Base-by-base conservation (phyloP, 352 stramenopile genomes). In the Globisporangium echinulatum region DNA sequence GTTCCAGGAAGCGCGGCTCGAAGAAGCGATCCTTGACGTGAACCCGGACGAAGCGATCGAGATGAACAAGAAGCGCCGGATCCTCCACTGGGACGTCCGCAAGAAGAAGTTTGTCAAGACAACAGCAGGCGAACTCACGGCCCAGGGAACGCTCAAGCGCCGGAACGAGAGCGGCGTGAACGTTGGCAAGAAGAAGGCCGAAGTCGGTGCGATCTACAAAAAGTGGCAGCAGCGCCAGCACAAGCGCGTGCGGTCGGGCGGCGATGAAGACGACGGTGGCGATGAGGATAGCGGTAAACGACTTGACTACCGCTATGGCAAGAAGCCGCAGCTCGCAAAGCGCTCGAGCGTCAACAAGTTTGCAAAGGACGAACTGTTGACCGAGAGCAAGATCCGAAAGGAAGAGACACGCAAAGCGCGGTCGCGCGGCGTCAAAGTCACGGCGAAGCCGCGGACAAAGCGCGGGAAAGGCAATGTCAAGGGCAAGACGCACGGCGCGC, bases 41-140 rank as follows among this genome's bases (percentile, higher is more conserved):
- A 98, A 98, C 60, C 96, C 96, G 11, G 97, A 99, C 62, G 96
- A 99, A 61, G 96, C 97, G n/a, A 84, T 97, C 38, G 91, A 98
- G 61, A 88, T 99, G 74, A 96, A 98, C 62, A 97, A 98, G 71
- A 98, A 98, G 69, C 90, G 97, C n/a, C 82, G 94, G 25, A 97
- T 99, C 72, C 84, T 99, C 70, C 90, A 98, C 73, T 99, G 97
- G 97, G 97, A 99, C 75, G 95, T 94, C 50, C 94, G 96, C 56
- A 99, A 99, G 76, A 97, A 97, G 70, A 97, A 97, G 67, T 98
- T 96, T 62, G 88, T 98, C 53, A 96, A 97, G 72, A 96, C 88
- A 7, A 97, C 88, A 3, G 78, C 96, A 38, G 87, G 89, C 42
- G 94, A 98, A 64, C 74, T 97, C 51, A 93, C 82, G 15, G 83